Percentiles rank a stretch among this genome's conserved stretches.
Conservation (phyloP, 345 rosid genomes). For the Triadica sebifera region DNA sequence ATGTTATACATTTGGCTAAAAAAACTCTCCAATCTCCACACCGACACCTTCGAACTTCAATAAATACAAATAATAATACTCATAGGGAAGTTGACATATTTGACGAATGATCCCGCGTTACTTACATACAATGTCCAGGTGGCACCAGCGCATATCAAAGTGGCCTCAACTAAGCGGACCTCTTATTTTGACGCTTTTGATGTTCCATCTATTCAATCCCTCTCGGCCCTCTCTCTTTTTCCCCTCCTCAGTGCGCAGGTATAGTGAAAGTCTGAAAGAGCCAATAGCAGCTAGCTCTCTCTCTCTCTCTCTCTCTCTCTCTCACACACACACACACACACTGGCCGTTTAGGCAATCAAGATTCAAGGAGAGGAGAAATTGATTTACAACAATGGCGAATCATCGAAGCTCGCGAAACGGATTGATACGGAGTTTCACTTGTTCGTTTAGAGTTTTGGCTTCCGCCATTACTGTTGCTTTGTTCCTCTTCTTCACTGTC, state of each 20-base stretch:
- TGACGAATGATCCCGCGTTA: not conserved
- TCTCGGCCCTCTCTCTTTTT: not conserved
- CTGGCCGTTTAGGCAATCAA: not conserved
- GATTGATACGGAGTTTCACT: conserved; percentile 23
- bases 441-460: conserved; percentile 42
- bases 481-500: conserved; percentile 49
- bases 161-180: not conserved
- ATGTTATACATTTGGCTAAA: too few relatives aligned
- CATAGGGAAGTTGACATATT: too few relatives aligned
- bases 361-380: not conserved
- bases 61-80: too few relatives aligned
- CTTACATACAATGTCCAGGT: not conserved
- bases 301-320: too few relatives aligned
- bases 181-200: too few relatives aligned
- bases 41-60: not conserved
- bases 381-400: conserved; percentile 43
- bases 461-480: conserved; percentile 38
- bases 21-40: not conserved
- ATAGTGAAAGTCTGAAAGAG: not conserved
- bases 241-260: not conserved
- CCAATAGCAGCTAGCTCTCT: not conserved
- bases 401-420: conserved; percentile 41
- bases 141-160: not conserved
- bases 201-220: not conserved
- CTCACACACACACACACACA: too few relatives aligned